Conservation (phyloP, 176 grass and related monocot species). For the Musa troglodytarum region DNA sequence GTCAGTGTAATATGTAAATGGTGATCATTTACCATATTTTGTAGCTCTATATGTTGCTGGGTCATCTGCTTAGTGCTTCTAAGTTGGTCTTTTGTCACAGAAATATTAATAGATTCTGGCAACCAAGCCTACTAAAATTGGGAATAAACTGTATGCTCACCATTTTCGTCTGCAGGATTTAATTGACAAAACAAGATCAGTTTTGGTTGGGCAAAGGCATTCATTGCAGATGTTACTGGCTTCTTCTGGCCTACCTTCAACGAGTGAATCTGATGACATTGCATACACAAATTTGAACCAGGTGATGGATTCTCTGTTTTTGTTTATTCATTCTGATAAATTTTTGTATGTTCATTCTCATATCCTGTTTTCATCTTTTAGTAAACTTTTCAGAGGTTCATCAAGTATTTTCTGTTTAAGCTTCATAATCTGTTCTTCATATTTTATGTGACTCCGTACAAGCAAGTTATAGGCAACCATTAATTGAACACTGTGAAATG, state of each 20-base stretch:
- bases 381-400: not conserved
- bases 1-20: too few relatives aligned
- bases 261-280: conserved; percentile 43
- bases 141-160: not conserved
- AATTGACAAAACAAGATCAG: conserved; percentile 59
- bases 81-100: not conserved
- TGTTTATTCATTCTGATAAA: not conserved
- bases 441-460: not conserved
- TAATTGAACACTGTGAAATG: not conserved
- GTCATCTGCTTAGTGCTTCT: too few relatives aligned
- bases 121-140: not conserved
- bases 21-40: too few relatives aligned
- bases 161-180: conserved; percentile 34
- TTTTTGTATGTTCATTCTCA: not conserved
- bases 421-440: not conserved
- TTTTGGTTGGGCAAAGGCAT: conserved; percentile 47
- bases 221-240: conserved; percentile 46
- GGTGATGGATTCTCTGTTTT: conserved; percentile 21
- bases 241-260: conserved; percentile 49
- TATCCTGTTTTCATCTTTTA: not conserved
- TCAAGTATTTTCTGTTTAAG: not conserved
- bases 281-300: conserved; percentile 48
- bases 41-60: not conserved
- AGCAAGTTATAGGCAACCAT: not conserved
- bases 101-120: not conserved